These are phyloP conservation scores for Odonthalia washingtoniensis DNA, from an alignment of 31 red algal genomes.

Conservation along the genomic window DNA sequence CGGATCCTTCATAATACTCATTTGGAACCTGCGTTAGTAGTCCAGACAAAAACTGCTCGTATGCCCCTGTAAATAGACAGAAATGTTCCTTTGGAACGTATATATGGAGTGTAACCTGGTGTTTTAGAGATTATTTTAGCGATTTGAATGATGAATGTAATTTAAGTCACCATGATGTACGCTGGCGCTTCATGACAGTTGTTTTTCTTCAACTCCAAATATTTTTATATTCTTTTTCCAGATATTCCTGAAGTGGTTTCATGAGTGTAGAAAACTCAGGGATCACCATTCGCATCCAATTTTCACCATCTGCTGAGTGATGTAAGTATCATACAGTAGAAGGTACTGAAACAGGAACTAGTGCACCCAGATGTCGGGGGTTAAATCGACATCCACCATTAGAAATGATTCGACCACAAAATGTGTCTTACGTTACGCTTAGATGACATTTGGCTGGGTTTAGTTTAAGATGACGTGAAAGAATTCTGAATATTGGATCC, in stretches of 20 bases:
- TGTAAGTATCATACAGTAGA: constrained; percentile 35
- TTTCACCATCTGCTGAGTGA: constrained; percentile 23
- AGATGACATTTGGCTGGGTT: neutral
- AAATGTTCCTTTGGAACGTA: constrained; percentile 25
- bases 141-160: constrained; percentile 4
- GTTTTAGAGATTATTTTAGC: constrained; percentile 11
- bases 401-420: constrained; percentile 24
- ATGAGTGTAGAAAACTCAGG: too few relatives aligned
- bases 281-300: constrained; percentile 72
- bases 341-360: constrained; percentile 21
- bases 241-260: too few relatives aligned
- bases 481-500: constrained; percentile 22
- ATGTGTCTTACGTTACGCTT: too few relatives aligned
- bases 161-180: constrained; percentile 28
- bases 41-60: constrained; percentile 5
- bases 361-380: neutral
- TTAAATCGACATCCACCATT: neutral
- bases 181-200: constrained; percentile 20
- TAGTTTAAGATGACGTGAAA: constrained; percentile 27
- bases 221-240: too few relatives aligned
- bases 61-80: constrained; percentile 51
- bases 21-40: constrained; percentile 47
- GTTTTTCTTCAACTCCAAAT: constrained; percentile 20
- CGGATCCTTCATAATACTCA: too few relatives aligned
- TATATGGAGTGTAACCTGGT: constrained; percentile 23